phyloP scores from a whole-genome alignment of 106 monocot species.

The Apostasia ramifera region DNA sequence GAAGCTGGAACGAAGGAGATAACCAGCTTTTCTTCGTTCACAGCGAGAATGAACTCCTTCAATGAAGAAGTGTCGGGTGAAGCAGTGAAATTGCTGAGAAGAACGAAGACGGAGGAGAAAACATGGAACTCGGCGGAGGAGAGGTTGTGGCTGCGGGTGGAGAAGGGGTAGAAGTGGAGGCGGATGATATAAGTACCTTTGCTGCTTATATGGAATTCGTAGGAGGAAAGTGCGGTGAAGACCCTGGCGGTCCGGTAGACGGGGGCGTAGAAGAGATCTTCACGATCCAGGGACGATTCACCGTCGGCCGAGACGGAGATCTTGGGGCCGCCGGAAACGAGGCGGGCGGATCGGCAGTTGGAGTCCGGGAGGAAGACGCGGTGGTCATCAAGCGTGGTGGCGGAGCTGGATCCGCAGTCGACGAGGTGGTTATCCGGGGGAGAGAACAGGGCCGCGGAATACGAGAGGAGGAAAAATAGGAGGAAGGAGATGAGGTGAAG shows the following conservation, averaged over 20 bases:
- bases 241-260: slow-evolving; percentile 57
- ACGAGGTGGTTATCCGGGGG: slow-evolving; percentile 32
- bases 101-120: slow-evolving; percentile 24
- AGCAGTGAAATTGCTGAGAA: slow-evolving; percentile 45
- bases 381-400: slow-evolving; percentile 13
- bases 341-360: slow-evolving; percentile 4
- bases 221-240: slow-evolving; percentile 47
- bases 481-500: slow-evolving; percentile 4
- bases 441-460: slow-evolving; percentile 2
- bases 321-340: slow-evolving; percentile 11
- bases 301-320: slow-evolving; percentile 11
- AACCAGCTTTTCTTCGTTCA: slow-evolving; percentile 32
- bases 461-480: neutral
- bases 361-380: slow-evolving; percentile 41
- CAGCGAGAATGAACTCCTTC: slow-evolving; percentile 63
- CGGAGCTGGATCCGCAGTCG: slow-evolving; percentile 26
- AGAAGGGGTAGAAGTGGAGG: slow-evolving; percentile 82
- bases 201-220: slow-evolving; percentile 39
- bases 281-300: neutral
- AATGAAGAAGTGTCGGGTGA: slow-evolving; percentile 19
- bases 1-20: slow-evolving; percentile 52
- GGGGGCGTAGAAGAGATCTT: slow-evolving; percentile 8
- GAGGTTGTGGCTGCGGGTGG: slow-evolving; percentile 25
- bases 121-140: slow-evolving; percentile 57
- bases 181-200: slow-evolving; percentile 46